Evolutionary conservation across 257 asterid species (phyloP).

Genomic region (Cruciata laevipes): DNA sequence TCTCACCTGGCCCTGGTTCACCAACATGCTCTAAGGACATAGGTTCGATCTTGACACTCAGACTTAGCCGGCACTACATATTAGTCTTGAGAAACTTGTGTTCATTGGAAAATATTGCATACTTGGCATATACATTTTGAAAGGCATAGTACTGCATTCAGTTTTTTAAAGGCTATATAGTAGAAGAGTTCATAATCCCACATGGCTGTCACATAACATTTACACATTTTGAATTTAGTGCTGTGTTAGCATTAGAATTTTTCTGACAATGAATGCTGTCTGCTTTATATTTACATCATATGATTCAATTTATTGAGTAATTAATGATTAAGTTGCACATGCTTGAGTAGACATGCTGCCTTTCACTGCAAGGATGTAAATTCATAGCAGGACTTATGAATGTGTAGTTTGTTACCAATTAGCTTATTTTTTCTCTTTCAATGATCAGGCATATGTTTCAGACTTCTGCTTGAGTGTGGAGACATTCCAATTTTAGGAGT

Average conservation of each 20-base stretch:
- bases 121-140: neutral
- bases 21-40: constrained; percentile 83
- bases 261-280: neutral
- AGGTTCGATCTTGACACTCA: constrained; percentile 34
- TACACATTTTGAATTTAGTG: neutral
- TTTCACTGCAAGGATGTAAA: neutral
- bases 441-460: constrained; percentile 74
- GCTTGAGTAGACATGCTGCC: neutral
- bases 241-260: neutral
- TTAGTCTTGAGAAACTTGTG: neutral
- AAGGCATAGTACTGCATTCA: neutral
- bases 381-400: neutral
- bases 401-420: neutral
- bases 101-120: neutral
- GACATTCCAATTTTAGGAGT: constrained; percentile 96
- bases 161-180: neutral
- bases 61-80: neutral
- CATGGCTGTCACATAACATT: neutral
- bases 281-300: neutral
- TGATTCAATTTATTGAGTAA: neutral
- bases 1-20: constrained; percentile 99
- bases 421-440: constrained; percentile 9
- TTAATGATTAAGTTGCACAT: neutral
- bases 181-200: too few relatives aligned
- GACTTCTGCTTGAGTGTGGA: constrained; percentile 76